Conservation (phyloP, 345 rosid genomes). For the Raphanus raphanistrum region DNA sequence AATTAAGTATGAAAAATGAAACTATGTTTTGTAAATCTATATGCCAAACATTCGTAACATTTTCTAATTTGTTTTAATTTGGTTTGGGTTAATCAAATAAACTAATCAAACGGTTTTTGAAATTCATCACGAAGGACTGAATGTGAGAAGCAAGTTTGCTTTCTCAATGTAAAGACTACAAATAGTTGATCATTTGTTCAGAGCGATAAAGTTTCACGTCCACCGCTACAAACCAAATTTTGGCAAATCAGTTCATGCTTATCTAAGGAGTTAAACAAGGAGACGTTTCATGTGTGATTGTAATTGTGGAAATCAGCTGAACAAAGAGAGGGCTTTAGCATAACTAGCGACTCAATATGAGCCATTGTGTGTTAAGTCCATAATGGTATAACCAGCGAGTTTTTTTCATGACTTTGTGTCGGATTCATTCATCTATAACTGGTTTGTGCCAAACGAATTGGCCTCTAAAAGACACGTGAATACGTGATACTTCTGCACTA, state of each 20-base stretch:
- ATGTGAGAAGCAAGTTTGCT: background rate
- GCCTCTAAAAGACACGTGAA: background rate
- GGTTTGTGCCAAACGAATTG: background rate
- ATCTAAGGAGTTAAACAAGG: too few species aligned
- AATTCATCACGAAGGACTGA: background rate
- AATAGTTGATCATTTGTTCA: background rate
- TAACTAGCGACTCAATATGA: background rate
- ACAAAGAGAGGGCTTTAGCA: too few species aligned
- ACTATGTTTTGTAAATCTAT: background rate
- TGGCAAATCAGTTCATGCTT: background rate
- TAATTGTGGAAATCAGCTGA: too few species aligned
- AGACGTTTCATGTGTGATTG: too few species aligned
- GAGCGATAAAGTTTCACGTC: background rate
- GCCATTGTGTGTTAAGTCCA: constrained; percentile 2
- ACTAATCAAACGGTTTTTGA: background rate
- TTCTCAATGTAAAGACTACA: background rate
- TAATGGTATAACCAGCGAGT: background rate
- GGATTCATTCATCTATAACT: background rate
- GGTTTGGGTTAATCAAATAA: background rate
- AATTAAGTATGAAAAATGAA: background rate
- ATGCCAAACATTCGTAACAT: background rate
- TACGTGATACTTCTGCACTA: background rate
- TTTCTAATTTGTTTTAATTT: background rate
- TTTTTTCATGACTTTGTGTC: background rate
- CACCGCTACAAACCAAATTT: background rate